These are phyloP conservation scores for Calonectria ilicicola DNA, from an alignment of 2,329 filamentous ascomycete species.

Conservation along the genomic window DNA sequence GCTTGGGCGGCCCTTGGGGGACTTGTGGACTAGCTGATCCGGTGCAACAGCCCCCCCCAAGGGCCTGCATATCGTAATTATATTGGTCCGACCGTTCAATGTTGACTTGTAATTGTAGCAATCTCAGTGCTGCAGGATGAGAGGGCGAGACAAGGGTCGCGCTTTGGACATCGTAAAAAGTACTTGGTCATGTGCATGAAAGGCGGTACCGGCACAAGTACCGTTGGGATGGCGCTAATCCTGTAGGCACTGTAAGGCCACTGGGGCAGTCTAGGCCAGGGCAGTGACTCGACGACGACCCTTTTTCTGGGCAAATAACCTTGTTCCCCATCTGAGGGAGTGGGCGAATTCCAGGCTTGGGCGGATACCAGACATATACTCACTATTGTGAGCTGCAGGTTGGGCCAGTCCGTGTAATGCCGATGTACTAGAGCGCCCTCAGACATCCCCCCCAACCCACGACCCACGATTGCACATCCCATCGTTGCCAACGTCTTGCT, in stretches of 20 bases:
- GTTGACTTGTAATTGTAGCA: slow-evolving; percentile 9
- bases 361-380: not conserved
- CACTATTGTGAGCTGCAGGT: not conserved
- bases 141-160: not conserved
- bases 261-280: not conserved
- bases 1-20: not conserved
- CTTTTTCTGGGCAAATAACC: slow-evolving; percentile 17
- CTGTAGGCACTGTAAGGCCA: slow-evolving; percentile 23
- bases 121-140: slow-evolving; percentile 11
- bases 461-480: slow-evolving; percentile 1
- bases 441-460: not conserved
- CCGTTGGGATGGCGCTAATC: slow-evolving; percentile 13
- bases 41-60: slow-evolving; percentile 33
- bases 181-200: not conserved
- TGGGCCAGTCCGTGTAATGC: not conserved
- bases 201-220: not conserved
- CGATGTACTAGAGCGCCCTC: not conserved
- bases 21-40: slow-evolving; percentile 17
- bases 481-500: not conserved
- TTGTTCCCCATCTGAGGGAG: slow-evolving; percentile 16
- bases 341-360: slow-evolving; percentile 7
- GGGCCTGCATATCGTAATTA: slow-evolving; percentile 45
- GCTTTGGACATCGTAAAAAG: not conserved
- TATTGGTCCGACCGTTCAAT: slow-evolving; percentile 14
- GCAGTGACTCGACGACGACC: slow-evolving; percentile 9